These are phyloP conservation scores for Carex arenaria DNA, from an alignment of 202 grass and related monocot species.

Conservation along the genomic window DNA sequence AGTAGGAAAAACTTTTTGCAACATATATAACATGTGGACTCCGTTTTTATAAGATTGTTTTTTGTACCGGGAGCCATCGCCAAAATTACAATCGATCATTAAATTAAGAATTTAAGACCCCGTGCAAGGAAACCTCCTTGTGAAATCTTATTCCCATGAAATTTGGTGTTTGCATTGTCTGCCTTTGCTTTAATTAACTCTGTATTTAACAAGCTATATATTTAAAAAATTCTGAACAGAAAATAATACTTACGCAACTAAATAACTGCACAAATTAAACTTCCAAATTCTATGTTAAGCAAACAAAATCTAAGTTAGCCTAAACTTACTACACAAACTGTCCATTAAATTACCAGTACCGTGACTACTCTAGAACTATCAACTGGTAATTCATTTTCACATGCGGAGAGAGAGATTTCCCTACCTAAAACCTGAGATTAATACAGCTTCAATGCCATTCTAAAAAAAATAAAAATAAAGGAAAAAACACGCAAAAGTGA, in stretches of 20 bases:
- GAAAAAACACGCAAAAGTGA: not conserved
- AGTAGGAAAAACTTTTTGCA: too few species aligned
- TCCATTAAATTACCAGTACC: not conserved
- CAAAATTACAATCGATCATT: too few species aligned
- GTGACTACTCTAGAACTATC: not conserved
- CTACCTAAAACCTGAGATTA: not conserved
- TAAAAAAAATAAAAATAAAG: not conserved
- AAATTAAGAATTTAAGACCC: too few species aligned
- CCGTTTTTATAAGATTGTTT: too few species aligned
- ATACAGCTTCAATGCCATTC: not conserved
- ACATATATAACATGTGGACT: too few species aligned
- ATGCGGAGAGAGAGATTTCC: not conserved
- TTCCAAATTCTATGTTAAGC: not conserved
- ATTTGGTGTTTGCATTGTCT: too few species aligned
- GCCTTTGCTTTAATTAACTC: too few species aligned
- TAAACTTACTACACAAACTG: not conserved
- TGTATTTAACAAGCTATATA: not conserved
- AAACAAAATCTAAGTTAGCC: not conserved
- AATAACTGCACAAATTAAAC: not conserved
- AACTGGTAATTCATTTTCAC: not conserved
- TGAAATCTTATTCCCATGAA: too few species aligned
- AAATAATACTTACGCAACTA: not conserved
- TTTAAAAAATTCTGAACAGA: not conserved
- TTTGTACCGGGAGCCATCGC: too few species aligned
- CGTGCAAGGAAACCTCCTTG: too few species aligned